Evolutionary conservation across 257 asterid species (phyloP).

Genomic region (Rhazya stricta): DNA sequence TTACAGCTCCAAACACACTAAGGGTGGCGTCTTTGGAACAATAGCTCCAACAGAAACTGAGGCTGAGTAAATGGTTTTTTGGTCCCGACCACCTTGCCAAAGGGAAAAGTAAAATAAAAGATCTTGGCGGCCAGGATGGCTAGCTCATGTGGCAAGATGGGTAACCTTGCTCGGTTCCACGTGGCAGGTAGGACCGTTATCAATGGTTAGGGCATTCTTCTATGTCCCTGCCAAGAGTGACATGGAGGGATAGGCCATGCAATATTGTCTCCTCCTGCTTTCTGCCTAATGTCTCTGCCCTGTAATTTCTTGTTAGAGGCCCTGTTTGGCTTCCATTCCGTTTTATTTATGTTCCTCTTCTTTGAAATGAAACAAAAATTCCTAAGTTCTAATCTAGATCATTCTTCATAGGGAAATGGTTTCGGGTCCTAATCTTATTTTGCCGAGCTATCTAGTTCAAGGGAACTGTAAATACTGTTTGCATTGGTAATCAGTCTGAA

Average conservation of each 20-base stretch:
- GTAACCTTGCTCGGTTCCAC: constrained; percentile 37
- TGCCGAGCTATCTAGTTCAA: no score
- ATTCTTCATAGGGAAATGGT: neutral
- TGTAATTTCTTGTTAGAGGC: neutral
- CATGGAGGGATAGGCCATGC: constrained; percentile 31
- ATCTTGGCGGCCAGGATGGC: constrained; percentile 21
- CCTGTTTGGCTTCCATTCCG: neutral
- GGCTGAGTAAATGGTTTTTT: neutral
- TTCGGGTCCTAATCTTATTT: neutral
- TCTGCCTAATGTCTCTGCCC: constrained; percentile 2
- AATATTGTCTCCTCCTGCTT: constrained; percentile 25
- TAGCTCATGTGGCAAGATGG: constrained; percentile 33
- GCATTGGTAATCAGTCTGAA: neutral
- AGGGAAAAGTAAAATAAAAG: neutral
- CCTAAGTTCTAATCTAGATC: neutral
- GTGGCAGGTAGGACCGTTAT: constrained; percentile 40
- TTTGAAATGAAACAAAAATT: neutral
- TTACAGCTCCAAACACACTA: no score
- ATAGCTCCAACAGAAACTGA: neutral
- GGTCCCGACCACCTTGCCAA: constrained; percentile 3
- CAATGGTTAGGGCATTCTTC: constrained; percentile 34
- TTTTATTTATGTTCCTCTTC: neutral
- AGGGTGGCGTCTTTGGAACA: neutral
- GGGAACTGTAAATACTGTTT: neutral
- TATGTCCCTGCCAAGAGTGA: constrained; percentile 37